Conservation (phyloP, 1,139 yeast species). For the Kodamaea sp. region DNA sequence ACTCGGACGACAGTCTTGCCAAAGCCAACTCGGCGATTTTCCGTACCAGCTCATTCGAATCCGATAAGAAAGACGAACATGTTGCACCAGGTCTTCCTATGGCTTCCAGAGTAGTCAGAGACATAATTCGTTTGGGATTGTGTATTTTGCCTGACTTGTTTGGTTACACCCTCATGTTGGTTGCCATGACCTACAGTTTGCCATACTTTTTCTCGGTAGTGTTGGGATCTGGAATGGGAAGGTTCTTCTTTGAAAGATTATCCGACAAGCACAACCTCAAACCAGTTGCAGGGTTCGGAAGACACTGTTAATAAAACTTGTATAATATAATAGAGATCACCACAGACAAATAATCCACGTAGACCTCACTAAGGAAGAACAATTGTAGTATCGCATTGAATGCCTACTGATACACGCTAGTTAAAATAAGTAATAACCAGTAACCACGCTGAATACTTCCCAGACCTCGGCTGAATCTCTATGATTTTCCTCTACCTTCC, state of each 20-base stretch:
- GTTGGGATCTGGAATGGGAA: slow-evolving; percentile 67
- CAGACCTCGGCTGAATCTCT: too few species aligned
- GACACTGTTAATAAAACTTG: slow-evolving; percentile 13
- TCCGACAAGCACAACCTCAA: slow-evolving; percentile 36
- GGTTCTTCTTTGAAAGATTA: slow-evolving; percentile 64
- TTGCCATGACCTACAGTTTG: slow-evolving; percentile 68
- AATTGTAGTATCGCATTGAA: too few species aligned
- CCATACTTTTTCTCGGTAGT: slow-evolving; percentile 73
- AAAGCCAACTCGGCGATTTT: slow-evolving; percentile 11
- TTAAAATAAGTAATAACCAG: too few species aligned
- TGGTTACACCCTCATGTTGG: slow-evolving; percentile 74
- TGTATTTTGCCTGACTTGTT: slow-evolving; percentile 64
- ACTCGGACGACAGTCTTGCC: slow-evolving; percentile 6
- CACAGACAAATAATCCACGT: too few species aligned
- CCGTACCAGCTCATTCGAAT: slow-evolving; percentile 5
- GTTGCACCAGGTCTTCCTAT: slow-evolving; percentile 15
- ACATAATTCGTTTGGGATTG: slow-evolving; percentile 53
- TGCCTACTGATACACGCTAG: too few species aligned
- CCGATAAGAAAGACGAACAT: slow-evolving; percentile 2
- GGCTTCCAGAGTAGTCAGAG: slow-evolving; percentile 44
- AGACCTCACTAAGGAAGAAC: too few species aligned
- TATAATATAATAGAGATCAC: too few species aligned
- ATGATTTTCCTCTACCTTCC: too few species aligned
- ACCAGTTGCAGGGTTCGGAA: slow-evolving; percentile 8
- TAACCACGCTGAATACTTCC: too few species aligned